These are phyloP conservation scores for Teratosphaeria pseudoeucalypti DNA, from an alignment of 2,329 filamentous ascomycete genomes.

Conservation along the genomic window DNA sequence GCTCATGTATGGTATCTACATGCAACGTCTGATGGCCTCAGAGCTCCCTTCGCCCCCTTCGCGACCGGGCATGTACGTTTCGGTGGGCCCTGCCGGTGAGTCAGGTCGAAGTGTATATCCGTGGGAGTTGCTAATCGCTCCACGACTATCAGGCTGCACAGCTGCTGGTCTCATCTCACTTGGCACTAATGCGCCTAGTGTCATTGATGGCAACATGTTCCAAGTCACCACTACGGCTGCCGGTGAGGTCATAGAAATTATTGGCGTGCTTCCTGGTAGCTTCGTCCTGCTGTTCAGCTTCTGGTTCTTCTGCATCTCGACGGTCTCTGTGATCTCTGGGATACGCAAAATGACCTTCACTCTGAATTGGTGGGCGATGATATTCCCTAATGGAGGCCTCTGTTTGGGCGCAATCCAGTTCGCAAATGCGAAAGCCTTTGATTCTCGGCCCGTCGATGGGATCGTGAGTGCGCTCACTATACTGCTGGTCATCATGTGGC, in stretches of 20 bases:
- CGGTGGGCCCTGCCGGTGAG: conserved; percentile 35
- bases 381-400: conserved; percentile 57
- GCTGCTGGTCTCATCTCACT: conserved; percentile 38
- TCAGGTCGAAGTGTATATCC: neutral
- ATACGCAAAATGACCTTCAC: conserved; percentile 37
- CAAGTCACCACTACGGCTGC: conserved; percentile 22
- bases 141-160: conserved; percentile 27
- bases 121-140: neutral
- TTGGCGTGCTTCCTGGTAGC: conserved; percentile 33
- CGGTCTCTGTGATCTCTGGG: conserved; percentile 29
- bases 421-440: conserved; percentile 40
- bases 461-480: conserved; percentile 48
- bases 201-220: conserved; percentile 26
- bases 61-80: conserved; percentile 43
- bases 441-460: conserved; percentile 43
- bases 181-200: conserved; percentile 30
- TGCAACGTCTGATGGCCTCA: conserved; percentile 32
- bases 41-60: conserved; percentile 32
- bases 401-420: conserved; percentile 50
- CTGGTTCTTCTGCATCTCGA: conserved; percentile 41
- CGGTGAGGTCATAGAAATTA: conserved; percentile 29
- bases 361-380: conserved; percentile 52
- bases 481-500: conserved; percentile 45
- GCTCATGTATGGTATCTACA: conserved; percentile 35
- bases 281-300: conserved; percentile 41